These are phyloP conservation scores for Staphylotrichum longicolle DNA, from an alignment of 495 filamentous ascomycete species.

Conservation along the genomic window DNA sequence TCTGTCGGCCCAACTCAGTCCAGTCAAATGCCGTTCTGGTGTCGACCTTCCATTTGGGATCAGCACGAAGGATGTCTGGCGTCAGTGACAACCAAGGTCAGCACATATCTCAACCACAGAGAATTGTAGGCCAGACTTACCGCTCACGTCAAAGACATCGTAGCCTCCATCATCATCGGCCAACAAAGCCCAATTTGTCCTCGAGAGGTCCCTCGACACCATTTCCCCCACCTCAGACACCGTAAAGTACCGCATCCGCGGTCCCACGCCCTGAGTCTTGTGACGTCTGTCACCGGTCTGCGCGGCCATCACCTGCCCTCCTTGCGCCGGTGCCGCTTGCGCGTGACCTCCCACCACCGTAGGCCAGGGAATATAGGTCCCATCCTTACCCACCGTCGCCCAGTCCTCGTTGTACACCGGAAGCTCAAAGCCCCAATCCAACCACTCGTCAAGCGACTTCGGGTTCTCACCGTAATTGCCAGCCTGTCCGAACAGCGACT, in stretches of 20 bases:
- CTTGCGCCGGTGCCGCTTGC: too few relatives aligned
- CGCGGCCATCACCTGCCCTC: background rate
- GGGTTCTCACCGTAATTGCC: background rate
- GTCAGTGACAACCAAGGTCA: too few relatives aligned
- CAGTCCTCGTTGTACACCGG: background rate
- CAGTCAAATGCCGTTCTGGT: background rate
- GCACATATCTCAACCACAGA: too few relatives aligned
- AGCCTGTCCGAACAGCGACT: background rate
- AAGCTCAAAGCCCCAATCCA: slow-evolving; percentile 1
- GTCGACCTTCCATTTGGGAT: background rate
- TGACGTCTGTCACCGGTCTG: background rate
- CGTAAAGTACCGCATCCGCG: background rate
- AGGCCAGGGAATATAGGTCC: background rate
- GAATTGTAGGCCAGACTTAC: background rate
- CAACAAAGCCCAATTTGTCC: slow-evolving; percentile 10
- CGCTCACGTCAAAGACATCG: slow-evolving; percentile 10
- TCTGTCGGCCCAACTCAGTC: background rate
- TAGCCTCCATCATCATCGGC: background rate
- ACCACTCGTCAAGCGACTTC: slow-evolving; percentile 1
- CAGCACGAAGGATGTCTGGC: too few relatives aligned
- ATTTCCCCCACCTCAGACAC: slow-evolving; percentile 15
- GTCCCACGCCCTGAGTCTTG: background rate
- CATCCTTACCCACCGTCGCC: background rate
- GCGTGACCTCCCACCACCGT: too few relatives aligned
- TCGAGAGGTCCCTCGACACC: background rate